phyloP scores from a whole-genome alignment of 176 grass and related monocot species.

The Oryza glaberrima region DNA sequence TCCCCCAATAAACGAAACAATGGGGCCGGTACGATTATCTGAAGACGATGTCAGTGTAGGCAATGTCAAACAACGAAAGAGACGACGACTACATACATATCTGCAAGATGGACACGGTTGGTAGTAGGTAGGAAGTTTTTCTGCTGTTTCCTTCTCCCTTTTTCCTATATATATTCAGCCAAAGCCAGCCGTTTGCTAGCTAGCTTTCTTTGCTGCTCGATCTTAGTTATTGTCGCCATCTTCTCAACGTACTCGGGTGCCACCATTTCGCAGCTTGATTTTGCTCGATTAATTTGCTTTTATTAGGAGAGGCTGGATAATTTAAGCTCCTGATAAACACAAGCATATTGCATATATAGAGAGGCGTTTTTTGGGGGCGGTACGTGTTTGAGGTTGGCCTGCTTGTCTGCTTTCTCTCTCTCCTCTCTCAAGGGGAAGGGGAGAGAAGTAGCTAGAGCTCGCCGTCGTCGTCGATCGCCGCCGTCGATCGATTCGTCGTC shows the following conservation, averaged over 20 bases:
- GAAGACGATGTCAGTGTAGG: not conserved
- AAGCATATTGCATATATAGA: not conserved
- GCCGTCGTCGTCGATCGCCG: not conserved
- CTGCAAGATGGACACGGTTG: not conserved
- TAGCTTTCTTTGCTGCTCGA: not conserved
- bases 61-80: not conserved
- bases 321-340: slow-evolving; percentile 25
- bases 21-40: not conserved
- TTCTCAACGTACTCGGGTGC: not conserved
- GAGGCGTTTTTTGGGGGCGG: not conserved
- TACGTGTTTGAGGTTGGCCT: not conserved
- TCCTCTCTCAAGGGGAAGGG: slow-evolving; percentile 27
- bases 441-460: not conserved
- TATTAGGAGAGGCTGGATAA: slow-evolving; percentile 47
- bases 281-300: slow-evolving; percentile 27
- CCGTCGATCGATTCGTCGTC: not conserved
- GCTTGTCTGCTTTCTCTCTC: not conserved
- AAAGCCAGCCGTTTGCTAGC: not conserved
- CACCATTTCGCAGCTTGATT: slow-evolving; percentile 27
- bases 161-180: not conserved
- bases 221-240: not conserved
- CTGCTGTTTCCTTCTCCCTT: not conserved
- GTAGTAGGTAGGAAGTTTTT: not conserved
- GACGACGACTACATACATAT: no score
- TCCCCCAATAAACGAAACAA: no score